A percentile compares a stretch with the other conserved stretches of the same genome.
These are phyloP conservation scores for Suillus subaureus DNA, from an alignment of 768 basidiomycete genomes.

Conservation along the genomic window DNA sequence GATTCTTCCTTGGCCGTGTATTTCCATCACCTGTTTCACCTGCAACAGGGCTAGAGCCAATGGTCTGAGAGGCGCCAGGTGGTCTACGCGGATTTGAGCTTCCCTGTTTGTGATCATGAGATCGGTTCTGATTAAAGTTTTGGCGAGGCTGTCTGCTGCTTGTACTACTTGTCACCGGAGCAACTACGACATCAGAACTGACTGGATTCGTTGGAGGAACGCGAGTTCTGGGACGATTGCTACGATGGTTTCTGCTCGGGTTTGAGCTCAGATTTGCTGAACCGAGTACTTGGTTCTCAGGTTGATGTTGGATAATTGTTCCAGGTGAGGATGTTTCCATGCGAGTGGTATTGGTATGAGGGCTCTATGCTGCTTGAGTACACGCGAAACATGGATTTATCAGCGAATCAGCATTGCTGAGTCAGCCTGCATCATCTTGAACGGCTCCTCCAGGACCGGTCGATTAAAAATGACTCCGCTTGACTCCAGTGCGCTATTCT, in stretches of 20 bases:
- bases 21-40: too few species aligned
- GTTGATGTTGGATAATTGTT: background rate
- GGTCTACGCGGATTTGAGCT: background rate
- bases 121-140: background rate
- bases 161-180: background rate
- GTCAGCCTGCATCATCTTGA: background rate
- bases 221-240: background rate
- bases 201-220: background rate
- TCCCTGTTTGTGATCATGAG: background rate
- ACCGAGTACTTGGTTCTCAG: background rate
- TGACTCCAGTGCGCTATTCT: background rate
- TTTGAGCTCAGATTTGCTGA: background rate
- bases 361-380: background rate
- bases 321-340: slow-evolving; percentile 6
- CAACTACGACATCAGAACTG: background rate
- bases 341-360: background rate
- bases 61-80: background rate
- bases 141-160: background rate
- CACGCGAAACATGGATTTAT: background rate
- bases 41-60: background rate
- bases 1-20: background rate
- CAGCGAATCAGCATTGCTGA: background rate
- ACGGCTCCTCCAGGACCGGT: background rate
- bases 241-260: background rate
- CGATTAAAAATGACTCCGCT: background rate